Conservation (phyloP, 2,329 filamentous ascomycete species). For the Emericellopsis atlantica region DNA sequence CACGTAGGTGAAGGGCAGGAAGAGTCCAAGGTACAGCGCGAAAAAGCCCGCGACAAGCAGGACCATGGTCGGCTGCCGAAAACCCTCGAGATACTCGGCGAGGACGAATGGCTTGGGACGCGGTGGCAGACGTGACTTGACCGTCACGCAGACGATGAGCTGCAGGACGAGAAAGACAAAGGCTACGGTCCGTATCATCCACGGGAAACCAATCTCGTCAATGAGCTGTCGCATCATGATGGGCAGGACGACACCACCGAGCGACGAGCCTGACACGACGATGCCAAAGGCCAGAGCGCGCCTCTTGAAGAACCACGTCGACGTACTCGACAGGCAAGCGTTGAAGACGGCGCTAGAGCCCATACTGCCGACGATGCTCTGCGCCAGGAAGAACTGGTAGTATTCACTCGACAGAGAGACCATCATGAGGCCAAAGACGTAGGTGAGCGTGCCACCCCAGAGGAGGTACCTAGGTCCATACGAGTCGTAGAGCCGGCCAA, state of each 20-base stretch:
- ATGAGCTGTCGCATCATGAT: slow-evolving; percentile 47
- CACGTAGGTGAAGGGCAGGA: slow-evolving; percentile 40
- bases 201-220: slow-evolving; percentile 28
- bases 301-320: slow-evolving; percentile 38
- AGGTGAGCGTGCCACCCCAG: slow-evolving; percentile 36
- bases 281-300: slow-evolving; percentile 41
- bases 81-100: slow-evolving; percentile 29
- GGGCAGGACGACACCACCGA: slow-evolving; percentile 45
- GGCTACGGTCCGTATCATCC: slow-evolving; percentile 33
- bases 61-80: slow-evolving; percentile 31
- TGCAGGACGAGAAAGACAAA: slow-evolving; percentile 30
- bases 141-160: slow-evolving; percentile 18
- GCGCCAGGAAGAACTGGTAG: slow-evolving; percentile 31
- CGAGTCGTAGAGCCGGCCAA: slow-evolving; percentile 51
- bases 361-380: slow-evolving; percentile 25
- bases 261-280: slow-evolving; percentile 36
- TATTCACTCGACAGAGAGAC: slow-evolving; percentile 33
- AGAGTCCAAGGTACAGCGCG: slow-evolving; percentile 43
- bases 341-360: slow-evolving; percentile 31
- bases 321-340: slow-evolving; percentile 24
- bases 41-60: slow-evolving; percentile 33
- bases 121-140: slow-evolving; percentile 29
- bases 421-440: slow-evolving; percentile 56
- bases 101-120: slow-evolving; percentile 30
- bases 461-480: slow-evolving; percentile 49